Evolutionary conservation across 257 asterid genomes (phyloP).

Genomic region (Thymus mandschuricus): DNA sequence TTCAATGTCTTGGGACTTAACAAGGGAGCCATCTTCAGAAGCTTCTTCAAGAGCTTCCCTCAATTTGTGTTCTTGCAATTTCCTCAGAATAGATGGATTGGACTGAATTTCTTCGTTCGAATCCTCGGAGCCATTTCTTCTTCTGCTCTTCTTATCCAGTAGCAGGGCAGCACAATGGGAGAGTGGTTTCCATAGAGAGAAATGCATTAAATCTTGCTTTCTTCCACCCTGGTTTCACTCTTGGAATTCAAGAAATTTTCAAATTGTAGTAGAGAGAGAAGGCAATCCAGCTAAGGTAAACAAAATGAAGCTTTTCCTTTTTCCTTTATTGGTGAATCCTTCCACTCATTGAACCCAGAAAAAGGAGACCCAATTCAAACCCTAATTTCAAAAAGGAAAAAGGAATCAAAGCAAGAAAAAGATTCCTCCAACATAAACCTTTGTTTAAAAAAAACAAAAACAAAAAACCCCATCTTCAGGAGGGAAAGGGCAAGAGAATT

Average conservation of each 20-base stretch:
- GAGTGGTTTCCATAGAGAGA: conserved; percentile 97
- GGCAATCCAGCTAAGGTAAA: conserved; percentile 37
- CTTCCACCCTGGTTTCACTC: not conserved
- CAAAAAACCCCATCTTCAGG: conserved; percentile 45
- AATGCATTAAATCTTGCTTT: conserved; percentile 74
- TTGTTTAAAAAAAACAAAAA: conserved; percentile 67
- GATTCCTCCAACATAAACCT: conserved; percentile 65
- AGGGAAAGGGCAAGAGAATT: conserved; percentile 50
- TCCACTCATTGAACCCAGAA: conserved; percentile 50
- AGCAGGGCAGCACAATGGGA: conserved; percentile 95
- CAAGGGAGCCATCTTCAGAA: conserved; percentile 91
- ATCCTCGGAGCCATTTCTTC: conserved; percentile 65
- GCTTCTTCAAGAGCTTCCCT: conserved; percentile 99
- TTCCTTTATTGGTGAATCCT: conserved; percentile 45
- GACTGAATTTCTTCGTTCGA: conserved; percentile 65
- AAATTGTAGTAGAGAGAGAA: conserved; percentile 36
- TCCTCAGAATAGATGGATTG: conserved; percentile 70
- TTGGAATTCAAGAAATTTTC: conserved; percentile 10
- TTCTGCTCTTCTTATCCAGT: conserved; percentile 90
- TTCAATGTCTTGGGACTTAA: conserved; percentile 86
- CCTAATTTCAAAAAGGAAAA: conserved; percentile 55
- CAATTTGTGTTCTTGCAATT: conserved; percentile 84
- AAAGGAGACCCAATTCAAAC: conserved; percentile 48
- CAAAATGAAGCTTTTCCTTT: conserved; percentile 32
- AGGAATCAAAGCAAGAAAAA: conserved; percentile 54